These are phyloP conservation scores for Podosphaera leucotricha DNA, from an alignment of 2,329 filamentous ascomycete genomes.

Conservation along the genomic window DNA sequence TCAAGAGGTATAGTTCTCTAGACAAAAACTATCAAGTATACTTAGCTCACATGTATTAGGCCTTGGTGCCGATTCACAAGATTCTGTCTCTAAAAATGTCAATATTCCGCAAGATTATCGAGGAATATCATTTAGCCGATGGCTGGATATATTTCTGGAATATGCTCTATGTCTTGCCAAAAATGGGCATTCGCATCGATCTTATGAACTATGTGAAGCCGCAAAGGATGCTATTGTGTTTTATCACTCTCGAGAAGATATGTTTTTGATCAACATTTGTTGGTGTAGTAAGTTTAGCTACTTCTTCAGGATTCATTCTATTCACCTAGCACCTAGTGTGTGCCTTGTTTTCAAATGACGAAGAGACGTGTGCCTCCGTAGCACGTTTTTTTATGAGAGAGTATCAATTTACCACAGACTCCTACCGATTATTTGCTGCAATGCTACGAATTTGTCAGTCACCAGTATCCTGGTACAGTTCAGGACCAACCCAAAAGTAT, in stretches of 20 bases:
- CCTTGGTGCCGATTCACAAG: conserved; percentile 8
- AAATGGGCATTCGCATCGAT: conserved; percentile 39
- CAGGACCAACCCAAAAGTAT: conserved; percentile 69
- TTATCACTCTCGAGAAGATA: conserved; percentile 40
- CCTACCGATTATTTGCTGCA: conserved; percentile 61
- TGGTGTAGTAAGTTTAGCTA: conserved; percentile 37
- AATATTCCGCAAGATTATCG: conserved; percentile 28
- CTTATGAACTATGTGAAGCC: conserved; percentile 59
- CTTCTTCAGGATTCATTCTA: not conserved
- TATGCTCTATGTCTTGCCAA: conserved; percentile 59
- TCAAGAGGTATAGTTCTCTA: conserved; percentile 8
- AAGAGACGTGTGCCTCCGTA: conserved; percentile 47
- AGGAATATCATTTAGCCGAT: conserved; percentile 58
- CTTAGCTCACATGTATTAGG: conserved; percentile 8
- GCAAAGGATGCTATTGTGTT: conserved; percentile 67
- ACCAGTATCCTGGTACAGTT: conserved; percentile 51
- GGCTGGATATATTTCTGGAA: conserved; percentile 78
- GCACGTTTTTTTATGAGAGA: conserved; percentile 70
- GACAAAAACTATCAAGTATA: not conserved
- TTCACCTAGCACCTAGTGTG: conserved; percentile 30
- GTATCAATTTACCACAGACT: conserved; percentile 55
- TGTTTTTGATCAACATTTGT: conserved; percentile 51
- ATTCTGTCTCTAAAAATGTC: conserved; percentile 2
- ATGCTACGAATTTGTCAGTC: conserved; percentile 57
- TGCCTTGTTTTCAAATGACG: conserved; percentile 58